A percentile compares a stretch with the other conserved stretches of the same genome.
phyloP scores from a whole-genome alignment of 441 rosid genomes.

The Biscutella laevigata region DNA sequence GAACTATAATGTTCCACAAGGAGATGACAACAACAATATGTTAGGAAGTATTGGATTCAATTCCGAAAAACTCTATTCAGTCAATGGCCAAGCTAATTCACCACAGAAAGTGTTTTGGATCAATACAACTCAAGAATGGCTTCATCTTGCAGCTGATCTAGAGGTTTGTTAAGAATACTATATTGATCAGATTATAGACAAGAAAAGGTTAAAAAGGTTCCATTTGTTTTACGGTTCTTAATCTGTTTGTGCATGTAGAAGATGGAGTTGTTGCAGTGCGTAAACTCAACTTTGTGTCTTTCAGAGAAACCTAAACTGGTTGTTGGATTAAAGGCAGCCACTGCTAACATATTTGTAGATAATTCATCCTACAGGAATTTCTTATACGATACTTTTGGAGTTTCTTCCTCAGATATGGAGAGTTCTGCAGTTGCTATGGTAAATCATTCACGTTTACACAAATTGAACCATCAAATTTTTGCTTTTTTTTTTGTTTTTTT shows the following conservation, averaged over 20 bases:
- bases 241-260: conserved; percentile 19
- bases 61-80: conserved; percentile 31
- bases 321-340: conserved; percentile 35
- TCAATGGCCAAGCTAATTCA: conserved; percentile 20
- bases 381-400: conserved; percentile 28
- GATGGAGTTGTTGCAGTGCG: conserved; percentile 33
- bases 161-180: conserved; percentile 13
- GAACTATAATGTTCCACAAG: conserved; percentile 31
- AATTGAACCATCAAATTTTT: background rate
- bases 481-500: background rate
- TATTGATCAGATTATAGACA: background rate
- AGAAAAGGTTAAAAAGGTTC: no score
- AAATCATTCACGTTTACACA: background rate
- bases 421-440: conserved; percentile 45
- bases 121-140: conserved; percentile 22
- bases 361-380: conserved; percentile 43
- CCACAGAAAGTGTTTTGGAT: conserved; percentile 31
- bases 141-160: conserved; percentile 25
- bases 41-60: conserved; percentile 33
- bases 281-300: conserved; percentile 42
- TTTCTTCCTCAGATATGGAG: conserved; percentile 45
- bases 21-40: conserved; percentile 25
- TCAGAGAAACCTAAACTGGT: conserved; percentile 39
- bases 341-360: conserved; percentile 39
- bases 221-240: no score